Evolutionary conservation across 768 basidiomycete species (phyloP).

Genomic region (Boletus tomentosulus): DNA sequence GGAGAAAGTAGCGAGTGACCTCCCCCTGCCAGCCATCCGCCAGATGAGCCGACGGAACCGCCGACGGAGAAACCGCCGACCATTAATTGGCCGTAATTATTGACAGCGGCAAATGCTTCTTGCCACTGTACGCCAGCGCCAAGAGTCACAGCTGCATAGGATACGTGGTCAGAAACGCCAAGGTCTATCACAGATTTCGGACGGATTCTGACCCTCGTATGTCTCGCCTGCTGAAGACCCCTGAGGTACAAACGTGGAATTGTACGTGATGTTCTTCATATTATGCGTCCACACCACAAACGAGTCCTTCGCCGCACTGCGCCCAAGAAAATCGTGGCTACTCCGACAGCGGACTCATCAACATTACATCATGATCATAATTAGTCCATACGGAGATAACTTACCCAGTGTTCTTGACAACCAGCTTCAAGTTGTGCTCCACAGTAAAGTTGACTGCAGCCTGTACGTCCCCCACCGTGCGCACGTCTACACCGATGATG

Average conservation of each 20-base stretch:
- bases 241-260: conserved; percentile 28
- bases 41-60: conserved; percentile 45
- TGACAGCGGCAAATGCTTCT: conserved; percentile 40
- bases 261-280: conserved; percentile 37
- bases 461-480: conserved; percentile 22
- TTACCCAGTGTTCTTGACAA: conserved; percentile 29
- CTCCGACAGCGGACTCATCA: not conserved
- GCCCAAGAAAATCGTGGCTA: conserved; percentile 40
- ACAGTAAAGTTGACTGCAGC: conserved; percentile 23
- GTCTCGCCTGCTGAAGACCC: conserved; percentile 24
- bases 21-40: conserved; percentile 49
- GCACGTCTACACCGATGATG: conserved; percentile 23
- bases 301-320: conserved; percentile 35
- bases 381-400: not conserved
- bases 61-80: conserved; percentile 41
- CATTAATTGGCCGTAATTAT: conserved; percentile 37
- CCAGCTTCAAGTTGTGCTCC: conserved; percentile 18
- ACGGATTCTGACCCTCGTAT: conserved; percentile 19
- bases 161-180: not conserved
- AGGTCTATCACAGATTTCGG: not conserved
- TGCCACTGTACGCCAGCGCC: conserved; percentile 48
- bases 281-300: conserved; percentile 44
- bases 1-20: conserved; percentile 44
- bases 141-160: conserved; percentile 23
- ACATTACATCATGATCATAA: not conserved